Evolutionary conservation across 805 yeast genomes (phyloP).

Genomic region (Barnettozyma wickerhamii): DNA sequence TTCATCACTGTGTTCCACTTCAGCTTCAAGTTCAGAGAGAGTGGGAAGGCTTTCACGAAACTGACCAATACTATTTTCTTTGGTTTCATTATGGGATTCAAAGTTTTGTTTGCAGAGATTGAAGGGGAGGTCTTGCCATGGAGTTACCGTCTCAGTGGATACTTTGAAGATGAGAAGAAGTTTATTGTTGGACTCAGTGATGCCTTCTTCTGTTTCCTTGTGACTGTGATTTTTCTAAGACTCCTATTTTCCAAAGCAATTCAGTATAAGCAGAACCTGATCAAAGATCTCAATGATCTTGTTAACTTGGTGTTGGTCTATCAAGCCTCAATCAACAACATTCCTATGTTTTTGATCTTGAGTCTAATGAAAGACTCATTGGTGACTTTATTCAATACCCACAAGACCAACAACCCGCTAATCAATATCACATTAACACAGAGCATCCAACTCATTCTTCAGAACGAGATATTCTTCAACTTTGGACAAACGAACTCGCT

Average conservation of each 20-base stretch:
- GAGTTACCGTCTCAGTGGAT: slow-evolving; percentile 1
- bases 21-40: slow-evolving; percentile 2
- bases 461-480: slow-evolving; percentile 77
- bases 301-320: slow-evolving; percentile 41
- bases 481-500: slow-evolving; percentile 90
- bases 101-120: slow-evolving; percentile 7
- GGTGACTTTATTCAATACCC: not conserved
- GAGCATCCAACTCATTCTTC: slow-evolving; percentile 43
- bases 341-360: slow-evolving; percentile 45
- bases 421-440: slow-evolving; percentile 6
- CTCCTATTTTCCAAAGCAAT: slow-evolving; percentile 12
- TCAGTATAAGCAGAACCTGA: slow-evolving; percentile 15
- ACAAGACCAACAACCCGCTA: slow-evolving; percentile 1
- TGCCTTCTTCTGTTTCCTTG: slow-evolving; percentile 30
- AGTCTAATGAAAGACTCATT: slow-evolving; percentile 16
- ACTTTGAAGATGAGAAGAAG: not conserved
- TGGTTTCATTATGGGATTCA: not conserved
- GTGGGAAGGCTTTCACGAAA: slow-evolving; percentile 1
- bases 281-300: slow-evolving; percentile 35
- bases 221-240: slow-evolving; percentile 31
- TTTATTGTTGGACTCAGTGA: slow-evolving; percentile 2
- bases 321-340: slow-evolving; percentile 44
- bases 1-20: slow-evolving; percentile 3
- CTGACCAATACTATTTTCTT: not conserved
- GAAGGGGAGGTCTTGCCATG: slow-evolving; percentile 9